Percentiles rank a stretch among this genome's conserved stretches.
These are phyloP conservation scores for Hypoxylon sp. DNA, from an alignment of 2,329 filamentous ascomycete species.

Conservation along the genomic window DNA sequence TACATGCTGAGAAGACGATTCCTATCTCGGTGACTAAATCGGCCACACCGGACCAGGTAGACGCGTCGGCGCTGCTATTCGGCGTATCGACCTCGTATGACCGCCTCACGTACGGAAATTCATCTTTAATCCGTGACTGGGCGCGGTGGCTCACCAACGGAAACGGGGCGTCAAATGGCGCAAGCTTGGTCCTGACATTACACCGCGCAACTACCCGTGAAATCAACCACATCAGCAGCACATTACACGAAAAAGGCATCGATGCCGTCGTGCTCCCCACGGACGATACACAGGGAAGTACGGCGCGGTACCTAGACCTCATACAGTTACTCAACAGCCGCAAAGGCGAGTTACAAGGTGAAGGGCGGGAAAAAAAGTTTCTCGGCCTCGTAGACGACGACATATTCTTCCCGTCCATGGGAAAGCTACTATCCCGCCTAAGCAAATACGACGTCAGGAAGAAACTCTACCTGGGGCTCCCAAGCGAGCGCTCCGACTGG, in stretches of 20 bases:
- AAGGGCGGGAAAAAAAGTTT: slow-evolving; percentile 57
- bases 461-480: slow-evolving; percentile 59
- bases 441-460: slow-evolving; percentile 52
- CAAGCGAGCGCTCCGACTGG: slow-evolving; percentile 61
- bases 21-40: slow-evolving; percentile 54
- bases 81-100: slow-evolving; percentile 60
- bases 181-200: slow-evolving; percentile 58
- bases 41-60: slow-evolving; percentile 51
- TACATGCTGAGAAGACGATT: slow-evolving; percentile 47
- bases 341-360: slow-evolving; percentile 51
- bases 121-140: slow-evolving; percentile 59
- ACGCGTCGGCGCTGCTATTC: slow-evolving; percentile 59
- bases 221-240: slow-evolving; percentile 49
- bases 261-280: slow-evolving; percentile 55
- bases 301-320: slow-evolving; percentile 57
- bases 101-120: slow-evolving; percentile 56
- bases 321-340: slow-evolving; percentile 53
- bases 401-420: slow-evolving; percentile 61
- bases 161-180: slow-evolving; percentile 58
- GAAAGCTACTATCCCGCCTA: slow-evolving; percentile 56
- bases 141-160: slow-evolving; percentile 62
- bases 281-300: slow-evolving; percentile 51
- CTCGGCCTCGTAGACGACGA: slow-evolving; percentile 62
- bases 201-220: slow-evolving; percentile 56
- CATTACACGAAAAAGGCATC: slow-evolving; percentile 56